Evolutionary conservation across 805 yeast species (phyloP).

Genomic region (Metschnikowia kofuensis): DNA sequence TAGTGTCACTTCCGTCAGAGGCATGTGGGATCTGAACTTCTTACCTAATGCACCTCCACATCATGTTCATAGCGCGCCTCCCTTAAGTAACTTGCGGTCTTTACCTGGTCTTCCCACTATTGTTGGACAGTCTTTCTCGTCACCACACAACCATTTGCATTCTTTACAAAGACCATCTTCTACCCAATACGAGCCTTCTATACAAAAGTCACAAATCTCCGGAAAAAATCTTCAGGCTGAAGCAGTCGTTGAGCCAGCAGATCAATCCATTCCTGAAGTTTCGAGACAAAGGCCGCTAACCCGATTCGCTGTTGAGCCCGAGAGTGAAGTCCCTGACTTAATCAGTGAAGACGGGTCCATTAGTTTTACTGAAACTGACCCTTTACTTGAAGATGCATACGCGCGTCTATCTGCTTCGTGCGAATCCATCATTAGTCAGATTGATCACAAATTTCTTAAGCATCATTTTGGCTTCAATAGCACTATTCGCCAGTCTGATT

Average conservation of each 20-base stretch:
- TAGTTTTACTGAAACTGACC: neutral
- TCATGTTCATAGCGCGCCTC: neutral
- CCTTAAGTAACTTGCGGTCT: neutral
- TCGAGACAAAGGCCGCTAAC: too few relatives aligned
- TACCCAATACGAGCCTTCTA: too few relatives aligned
- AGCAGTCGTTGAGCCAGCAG: too few relatives aligned
- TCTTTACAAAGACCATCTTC: neutral
- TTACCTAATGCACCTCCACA: neutral
- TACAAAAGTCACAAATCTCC: too few relatives aligned
- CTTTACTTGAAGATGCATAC: neutral
- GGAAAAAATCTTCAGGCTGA: too few relatives aligned
- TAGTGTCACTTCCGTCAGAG: neutral
- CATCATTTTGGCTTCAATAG: slow-evolving; percentile 16
- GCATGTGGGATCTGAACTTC: neutral
- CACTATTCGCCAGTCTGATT: slow-evolving; percentile 5
- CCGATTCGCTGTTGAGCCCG: too few relatives aligned
- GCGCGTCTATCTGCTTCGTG: neutral
- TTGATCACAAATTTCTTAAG: slow-evolving; percentile 15
- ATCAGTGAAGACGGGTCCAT: neutral
- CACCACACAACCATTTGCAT: neutral
- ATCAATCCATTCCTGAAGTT: too few relatives aligned
- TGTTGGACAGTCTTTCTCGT: neutral
- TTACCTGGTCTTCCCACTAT: slow-evolving; percentile 1
- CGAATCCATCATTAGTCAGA: slow-evolving; percentile 1
- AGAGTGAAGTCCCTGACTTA: too few relatives aligned